Evolutionary conservation across 75 land plant species (phyloP).

Genomic region (Azolla pinnata): DNA sequence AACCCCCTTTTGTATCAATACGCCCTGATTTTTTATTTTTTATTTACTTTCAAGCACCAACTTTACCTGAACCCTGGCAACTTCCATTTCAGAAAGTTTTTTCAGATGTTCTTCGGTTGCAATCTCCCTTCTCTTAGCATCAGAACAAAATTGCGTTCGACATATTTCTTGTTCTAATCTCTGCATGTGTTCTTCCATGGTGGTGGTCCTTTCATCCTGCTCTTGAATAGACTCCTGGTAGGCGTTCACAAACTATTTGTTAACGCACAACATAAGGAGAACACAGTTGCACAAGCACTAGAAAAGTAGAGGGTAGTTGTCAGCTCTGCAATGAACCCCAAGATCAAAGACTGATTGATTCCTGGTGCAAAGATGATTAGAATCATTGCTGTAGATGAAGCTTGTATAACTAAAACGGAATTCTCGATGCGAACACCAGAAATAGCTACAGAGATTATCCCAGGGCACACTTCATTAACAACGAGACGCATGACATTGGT

Average conservation of each 20-base stretch:
- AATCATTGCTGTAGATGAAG: too few relatives aligned
- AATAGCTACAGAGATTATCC: too few relatives aligned
- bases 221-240: conserved; percentile 26
- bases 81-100: conserved; percentile 27
- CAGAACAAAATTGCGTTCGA: conserved; percentile 21
- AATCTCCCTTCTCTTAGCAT: conserved; percentile 27
- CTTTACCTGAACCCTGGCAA: conserved; percentile 20
- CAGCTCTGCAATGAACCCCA: too few relatives aligned
- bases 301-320: background rate
- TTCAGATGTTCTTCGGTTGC: conserved; percentile 26
- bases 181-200: conserved; percentile 38
- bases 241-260: background rate
- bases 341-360: too few relatives aligned
- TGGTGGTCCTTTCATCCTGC: conserved; percentile 29
- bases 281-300: background rate
- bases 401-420: too few relatives aligned
- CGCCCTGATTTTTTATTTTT: background rate
- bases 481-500: too few relatives aligned
- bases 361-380: too few relatives aligned
- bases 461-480: too few relatives aligned
- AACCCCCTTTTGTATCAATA: background rate
- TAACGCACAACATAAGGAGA: background rate
- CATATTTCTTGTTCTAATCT: conserved; percentile 29
- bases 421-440: too few relatives aligned
- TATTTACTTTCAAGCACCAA: too few relatives aligned